Conservation (phyloP, 2,329 filamentous ascomycete genomes). For the Cercospora zeae-maydis region DNA sequence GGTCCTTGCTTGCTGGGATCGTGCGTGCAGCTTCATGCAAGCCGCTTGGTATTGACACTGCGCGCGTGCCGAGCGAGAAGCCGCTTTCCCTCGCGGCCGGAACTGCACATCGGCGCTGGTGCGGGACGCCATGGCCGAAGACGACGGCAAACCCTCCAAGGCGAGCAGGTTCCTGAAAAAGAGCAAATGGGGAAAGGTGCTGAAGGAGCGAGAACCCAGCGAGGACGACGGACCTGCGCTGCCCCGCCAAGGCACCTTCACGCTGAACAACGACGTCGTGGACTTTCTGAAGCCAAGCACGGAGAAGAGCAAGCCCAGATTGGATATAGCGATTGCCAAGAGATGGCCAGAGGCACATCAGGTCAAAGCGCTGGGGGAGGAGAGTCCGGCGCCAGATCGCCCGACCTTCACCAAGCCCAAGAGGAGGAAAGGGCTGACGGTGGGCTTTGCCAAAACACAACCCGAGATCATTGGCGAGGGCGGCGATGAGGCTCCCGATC, state of each 20-base stretch:
- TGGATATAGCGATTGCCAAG: conserved; percentile 50
- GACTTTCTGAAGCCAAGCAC: conserved; percentile 57
- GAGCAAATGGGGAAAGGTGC: conserved; percentile 35
- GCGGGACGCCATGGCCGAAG: conserved; percentile 24
- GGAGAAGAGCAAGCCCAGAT: conserved; percentile 42
- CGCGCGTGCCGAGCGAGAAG: neutral
- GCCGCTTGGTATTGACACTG: conserved; percentile 1
- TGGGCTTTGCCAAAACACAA: conserved; percentile 67
- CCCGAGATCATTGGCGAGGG: conserved; percentile 87
- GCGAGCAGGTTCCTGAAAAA: conserved; percentile 29
- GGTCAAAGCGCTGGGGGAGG: conserved; percentile 31
- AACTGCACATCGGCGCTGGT: conserved; percentile 5
- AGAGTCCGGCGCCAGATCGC: conserved; percentile 11
- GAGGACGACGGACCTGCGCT: conserved; percentile 16
- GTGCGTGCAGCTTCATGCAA: conserved; percentile 2
- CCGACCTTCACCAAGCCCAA: conserved; percentile 36
- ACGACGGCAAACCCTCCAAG: conserved; percentile 22
- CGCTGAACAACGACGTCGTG: conserved; percentile 48
- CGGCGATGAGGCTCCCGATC: conserved; percentile 76
- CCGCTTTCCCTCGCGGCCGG: neutral
- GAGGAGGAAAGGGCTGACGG: conserved; percentile 64
- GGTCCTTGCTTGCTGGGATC: neutral
- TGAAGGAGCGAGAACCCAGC: conserved; percentile 26
- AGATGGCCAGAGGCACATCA: conserved; percentile 51
- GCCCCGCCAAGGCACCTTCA: conserved; percentile 23